Evolutionary conservation across 1,139 yeast genomes (phyloP), one percentile per base, ranked within the genome.

Genomic region (Protomyces inouyei): DNA sequence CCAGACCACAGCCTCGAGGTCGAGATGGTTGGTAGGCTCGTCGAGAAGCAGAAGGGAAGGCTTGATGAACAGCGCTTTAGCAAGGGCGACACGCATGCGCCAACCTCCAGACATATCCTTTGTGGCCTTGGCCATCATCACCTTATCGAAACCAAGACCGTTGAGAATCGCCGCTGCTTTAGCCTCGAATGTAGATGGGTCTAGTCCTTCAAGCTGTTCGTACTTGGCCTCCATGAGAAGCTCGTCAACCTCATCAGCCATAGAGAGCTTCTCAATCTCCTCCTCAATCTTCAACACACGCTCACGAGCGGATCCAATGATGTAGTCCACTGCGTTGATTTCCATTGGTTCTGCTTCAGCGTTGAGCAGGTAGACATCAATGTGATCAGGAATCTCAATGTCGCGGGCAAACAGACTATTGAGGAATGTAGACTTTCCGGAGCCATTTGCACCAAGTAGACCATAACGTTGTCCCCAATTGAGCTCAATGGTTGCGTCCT

Each of bases 91-190:
- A 78, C 95, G 86, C 95, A 88, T 88, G 80, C 87, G 86, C 95
- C 95, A 88, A 72, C 95, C 95, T 85, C 99, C 99, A 76, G 97
- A 90, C 98, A 93, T 93, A 76, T 93, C 98, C 79, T 90, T 92
- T 74, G 98, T 93, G 80, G 85, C 87, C 80, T 86, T 87, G 76
- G 84, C 83, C 74, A 92, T 91, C 68, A 98, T 93, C 72, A 79
- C 79, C 66, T 86, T 75, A 79, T 88, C 89, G 85, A 93, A 93
- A 74, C 99, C 98, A 77, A 93, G 85, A 91, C 98, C 99, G 71
- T 90, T 89, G 74, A 93, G 82, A 74, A 93, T 95, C 71, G 91
- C 80, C 66, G 98, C 96, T 66, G 99, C 98, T 79, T 98, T 86
- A 59, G 95, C 81, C 81, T 93, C 98, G 74, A 93, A 93, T 65